Evolutionary conservation across 257 asterid genomes (phyloP).

Genomic region (Coffea canephora): DNA sequence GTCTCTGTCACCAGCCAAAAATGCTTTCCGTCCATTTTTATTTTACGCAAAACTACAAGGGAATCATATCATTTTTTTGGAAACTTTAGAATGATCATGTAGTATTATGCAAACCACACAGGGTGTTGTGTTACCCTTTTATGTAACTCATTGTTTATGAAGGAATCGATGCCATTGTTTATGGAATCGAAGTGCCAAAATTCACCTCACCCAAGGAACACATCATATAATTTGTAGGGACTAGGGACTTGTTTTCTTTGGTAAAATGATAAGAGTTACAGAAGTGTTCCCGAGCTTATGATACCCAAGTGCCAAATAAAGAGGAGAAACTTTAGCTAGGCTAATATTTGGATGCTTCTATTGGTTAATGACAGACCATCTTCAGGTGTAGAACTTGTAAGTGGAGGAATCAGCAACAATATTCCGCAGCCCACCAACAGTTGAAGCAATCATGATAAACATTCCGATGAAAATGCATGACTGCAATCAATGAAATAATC

Average conservation of each 20-base stretch:
- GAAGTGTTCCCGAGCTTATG: background rate
- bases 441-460: conserved; percentile 78
- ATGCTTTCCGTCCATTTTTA: no score
- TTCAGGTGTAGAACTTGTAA: conserved; percentile 66
- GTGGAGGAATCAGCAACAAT: conserved; percentile 68
- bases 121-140: no score
- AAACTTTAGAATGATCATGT: no score
- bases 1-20: no score
- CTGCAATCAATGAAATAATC: conserved; percentile 24
- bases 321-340: background rate
- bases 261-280: background rate
- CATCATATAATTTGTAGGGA: background rate
- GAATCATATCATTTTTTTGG: no score
- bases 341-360: background rate
- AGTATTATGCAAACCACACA: no score
- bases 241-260: background rate
- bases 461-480: conserved; percentile 53
- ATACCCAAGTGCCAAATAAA: background rate
- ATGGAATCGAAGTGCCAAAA: no score
- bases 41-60: no score
- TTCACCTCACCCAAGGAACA: no score
- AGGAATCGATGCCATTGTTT: no score
- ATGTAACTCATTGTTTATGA: no score
- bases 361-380: background rate
- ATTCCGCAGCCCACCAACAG: conserved; percentile 77